Percentiles rank a stretch among this genome's conserved stretches.
phyloP scores from a whole-genome alignment of 2,329 filamentous ascomycete species.

The Ophiostoma sp. region DNA sequence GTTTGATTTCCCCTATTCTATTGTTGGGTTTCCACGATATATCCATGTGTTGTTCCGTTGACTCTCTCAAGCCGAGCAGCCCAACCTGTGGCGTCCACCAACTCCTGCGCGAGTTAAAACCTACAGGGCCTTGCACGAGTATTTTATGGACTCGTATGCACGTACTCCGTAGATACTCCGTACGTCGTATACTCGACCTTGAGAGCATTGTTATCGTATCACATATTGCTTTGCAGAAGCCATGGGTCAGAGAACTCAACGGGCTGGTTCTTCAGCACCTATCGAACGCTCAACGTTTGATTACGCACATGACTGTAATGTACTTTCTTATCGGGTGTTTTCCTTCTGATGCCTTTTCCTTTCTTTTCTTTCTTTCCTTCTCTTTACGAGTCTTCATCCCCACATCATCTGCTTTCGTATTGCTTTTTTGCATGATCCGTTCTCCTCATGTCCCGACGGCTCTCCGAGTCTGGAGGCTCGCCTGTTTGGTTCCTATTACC shows the following conservation, averaged over 20 bases:
- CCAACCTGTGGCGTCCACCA: too few species aligned
- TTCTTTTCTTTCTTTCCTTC: not conserved
- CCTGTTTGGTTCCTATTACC: too few species aligned
- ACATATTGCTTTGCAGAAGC: not conserved
- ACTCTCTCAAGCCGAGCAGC: not conserved
- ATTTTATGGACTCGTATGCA: too few species aligned
- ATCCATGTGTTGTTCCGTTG: not conserved
- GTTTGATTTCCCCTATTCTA: not conserved
- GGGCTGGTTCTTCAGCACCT: not conserved
- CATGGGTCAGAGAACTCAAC: not conserved
- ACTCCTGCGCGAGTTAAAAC: too few species aligned
- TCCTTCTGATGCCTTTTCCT: not conserved
- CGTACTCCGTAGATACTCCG: not conserved
- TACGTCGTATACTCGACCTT: not conserved
- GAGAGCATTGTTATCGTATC: too few species aligned
- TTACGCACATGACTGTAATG: constrained; percentile 6
- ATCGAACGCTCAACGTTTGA: not conserved
- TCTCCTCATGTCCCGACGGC: not conserved
- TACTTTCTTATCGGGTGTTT: not conserved
- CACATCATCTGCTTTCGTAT: not conserved
- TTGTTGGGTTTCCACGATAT: not conserved
- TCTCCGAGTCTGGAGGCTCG: too few species aligned
- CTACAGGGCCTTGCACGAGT: too few species aligned
- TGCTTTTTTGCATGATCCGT: not conserved
- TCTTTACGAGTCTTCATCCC: not conserved